phyloP scores from a whole-genome alignment of 75 land plant genomes.

The Azolla pinnata region DNA sequence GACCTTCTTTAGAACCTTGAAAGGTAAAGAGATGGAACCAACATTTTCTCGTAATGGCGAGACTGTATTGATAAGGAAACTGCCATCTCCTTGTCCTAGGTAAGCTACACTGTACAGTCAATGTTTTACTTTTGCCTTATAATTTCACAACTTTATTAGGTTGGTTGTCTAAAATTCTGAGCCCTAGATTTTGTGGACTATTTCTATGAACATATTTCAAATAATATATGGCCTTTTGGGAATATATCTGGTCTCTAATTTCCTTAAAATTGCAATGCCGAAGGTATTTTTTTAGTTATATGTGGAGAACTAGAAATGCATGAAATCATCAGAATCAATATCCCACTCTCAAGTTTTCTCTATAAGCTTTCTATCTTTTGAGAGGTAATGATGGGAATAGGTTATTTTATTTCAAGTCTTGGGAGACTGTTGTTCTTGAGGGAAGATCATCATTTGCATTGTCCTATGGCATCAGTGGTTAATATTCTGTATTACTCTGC shows the following conservation, averaged over 20 bases:
- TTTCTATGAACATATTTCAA: neutral
- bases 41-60: constrained; percentile 54
- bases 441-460: too few species aligned
- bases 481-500: neutral
- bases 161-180: neutral
- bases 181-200: neutral
- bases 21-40: constrained; percentile 82
- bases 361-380: too few species aligned
- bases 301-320: too few species aligned
- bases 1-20: constrained; percentile 50
- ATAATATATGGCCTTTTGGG: neutral
- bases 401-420: too few species aligned
- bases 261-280: too few species aligned
- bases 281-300: too few species aligned
- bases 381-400: too few species aligned
- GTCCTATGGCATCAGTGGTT: neutral
- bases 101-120: constrained; percentile 12
- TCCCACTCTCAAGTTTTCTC: too few species aligned
- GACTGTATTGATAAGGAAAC: constrained; percentile 68
- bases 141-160: neutral
- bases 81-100: constrained; percentile 61
- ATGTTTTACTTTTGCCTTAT: neutral
- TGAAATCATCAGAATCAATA: too few species aligned
- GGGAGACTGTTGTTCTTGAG: too few species aligned
- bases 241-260: too few species aligned